A percentile compares a stretch with the other conserved stretches of the same genome.
phyloP scores from a whole-genome alignment of 2,329 filamentous ascomycete genomes.

The Dactylellina parvicollis region DNA sequence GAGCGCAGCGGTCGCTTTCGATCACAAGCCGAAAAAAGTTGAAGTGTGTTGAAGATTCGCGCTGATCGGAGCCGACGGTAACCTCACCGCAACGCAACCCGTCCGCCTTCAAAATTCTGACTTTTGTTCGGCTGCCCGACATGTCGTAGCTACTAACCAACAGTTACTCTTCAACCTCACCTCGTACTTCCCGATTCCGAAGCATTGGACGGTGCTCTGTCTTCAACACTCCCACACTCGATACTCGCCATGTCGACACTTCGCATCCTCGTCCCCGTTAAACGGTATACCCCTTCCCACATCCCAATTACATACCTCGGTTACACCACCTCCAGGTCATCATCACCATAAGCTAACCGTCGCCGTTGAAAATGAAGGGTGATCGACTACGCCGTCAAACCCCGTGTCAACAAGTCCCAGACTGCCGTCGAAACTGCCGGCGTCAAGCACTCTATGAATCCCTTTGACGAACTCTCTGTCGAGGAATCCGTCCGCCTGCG shows the following conservation, averaged over 20 bases:
- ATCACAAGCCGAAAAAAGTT: conserved; percentile 27
- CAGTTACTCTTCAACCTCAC: not conserved
- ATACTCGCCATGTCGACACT: conserved; percentile 59
- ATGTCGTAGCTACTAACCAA: not conserved
- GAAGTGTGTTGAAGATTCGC: conserved; percentile 6
- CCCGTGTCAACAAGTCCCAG: conserved; percentile 74
- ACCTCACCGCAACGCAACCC: conserved; percentile 40
- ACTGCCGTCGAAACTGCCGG: conserved; percentile 91
- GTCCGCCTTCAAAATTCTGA: conserved; percentile 25
- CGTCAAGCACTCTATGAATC: conserved; percentile 98
- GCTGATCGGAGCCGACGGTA: conserved; percentile 46
- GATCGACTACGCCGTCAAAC: conserved; percentile 73
- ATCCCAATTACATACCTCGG: conserved; percentile 20
- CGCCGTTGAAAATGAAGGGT: conserved; percentile 59
- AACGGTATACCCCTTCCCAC: conserved; percentile 60
- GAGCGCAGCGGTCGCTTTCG: no score
- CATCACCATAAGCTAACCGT: conserved; percentile 23
- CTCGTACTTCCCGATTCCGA: not conserved
- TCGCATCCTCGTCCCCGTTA: conserved; percentile 68
- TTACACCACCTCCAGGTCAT: no score
- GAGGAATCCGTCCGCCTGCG: conserved; percentile 95
- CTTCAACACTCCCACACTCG: no score
- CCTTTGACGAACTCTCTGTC: conserved; percentile 97
- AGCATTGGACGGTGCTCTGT: not conserved
- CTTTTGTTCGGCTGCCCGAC: conserved; percentile 15